A percentile compares a stretch with the other conserved stretches of the same genome.
These are phyloP conservation scores for Boeremia exigua DNA, from an alignment of 2,329 filamentous ascomycete genomes.

Conservation along the genomic window DNA sequence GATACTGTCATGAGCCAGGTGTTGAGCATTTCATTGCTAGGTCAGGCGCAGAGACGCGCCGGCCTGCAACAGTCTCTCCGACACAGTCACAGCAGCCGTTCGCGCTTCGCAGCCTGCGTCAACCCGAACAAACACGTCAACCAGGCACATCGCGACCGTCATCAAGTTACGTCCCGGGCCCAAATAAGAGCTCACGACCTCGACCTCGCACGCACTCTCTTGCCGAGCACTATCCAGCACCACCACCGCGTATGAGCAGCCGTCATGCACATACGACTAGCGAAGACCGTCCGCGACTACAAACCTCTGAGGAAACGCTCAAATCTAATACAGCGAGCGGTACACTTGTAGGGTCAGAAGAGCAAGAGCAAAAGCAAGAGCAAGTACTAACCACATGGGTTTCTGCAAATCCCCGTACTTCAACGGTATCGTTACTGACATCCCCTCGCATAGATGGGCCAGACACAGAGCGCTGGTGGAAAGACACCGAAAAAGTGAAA, in stretches of 20 bases:
- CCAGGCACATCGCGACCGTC: slow-evolving; percentile 22
- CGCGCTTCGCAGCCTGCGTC: slow-evolving; percentile 31
- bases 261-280: slow-evolving; percentile 22
- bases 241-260: slow-evolving; percentile 24
- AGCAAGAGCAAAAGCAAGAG: slow-evolving; percentile 12
- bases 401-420: slow-evolving; percentile 5
- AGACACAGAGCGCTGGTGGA: slow-evolving; percentile 34
- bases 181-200: slow-evolving; percentile 8
- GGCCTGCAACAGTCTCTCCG: slow-evolving; percentile 14
- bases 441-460: slow-evolving; percentile 21
- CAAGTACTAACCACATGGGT: slow-evolving; percentile 13
- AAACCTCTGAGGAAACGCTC: neutral
- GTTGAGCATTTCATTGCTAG: neutral
- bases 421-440: slow-evolving; percentile 7
- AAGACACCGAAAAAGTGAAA: slow-evolving; percentile 22
- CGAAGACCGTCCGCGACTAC: neutral
- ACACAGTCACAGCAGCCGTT: slow-evolving; percentile 23
- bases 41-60: neutral
- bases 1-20: slow-evolving; percentile 3
- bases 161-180: slow-evolving; percentile 21
- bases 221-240: slow-evolving; percentile 17
- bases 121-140: slow-evolving; percentile 12
- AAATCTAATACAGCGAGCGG: neutral
- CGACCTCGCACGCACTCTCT: slow-evolving; percentile 15
- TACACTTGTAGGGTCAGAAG: neutral